Conservation (phyloP, 495 filamentous ascomycete genomes). For the Trichocladium antarcticum region DNA sequence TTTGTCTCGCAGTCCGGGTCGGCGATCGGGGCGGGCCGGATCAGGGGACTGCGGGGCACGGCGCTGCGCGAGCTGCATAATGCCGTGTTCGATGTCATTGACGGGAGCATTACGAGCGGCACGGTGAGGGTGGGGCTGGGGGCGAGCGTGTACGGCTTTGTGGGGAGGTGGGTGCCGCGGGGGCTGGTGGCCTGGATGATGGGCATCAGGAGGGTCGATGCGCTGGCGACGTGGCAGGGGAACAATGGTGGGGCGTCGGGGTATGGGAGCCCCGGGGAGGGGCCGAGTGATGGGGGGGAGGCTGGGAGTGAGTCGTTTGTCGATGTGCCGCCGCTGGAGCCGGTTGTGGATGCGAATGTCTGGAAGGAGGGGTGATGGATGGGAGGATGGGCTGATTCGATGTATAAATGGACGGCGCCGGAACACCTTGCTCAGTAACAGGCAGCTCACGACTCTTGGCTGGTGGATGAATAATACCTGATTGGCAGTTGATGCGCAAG, state of each 20-base stretch:
- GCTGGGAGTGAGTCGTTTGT: slow-evolving; percentile 18
- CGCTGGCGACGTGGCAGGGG: slow-evolving; percentile 35
- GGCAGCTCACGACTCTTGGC: slow-evolving; percentile 3
- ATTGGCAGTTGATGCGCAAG: background rate
- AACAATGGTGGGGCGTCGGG: slow-evolving; percentile 12
- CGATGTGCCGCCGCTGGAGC: slow-evolving; percentile 22
- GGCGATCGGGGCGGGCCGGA: slow-evolving; percentile 34
- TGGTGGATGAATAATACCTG: background rate
- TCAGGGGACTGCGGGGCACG: slow-evolving; percentile 47
- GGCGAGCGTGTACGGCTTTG: slow-evolving; percentile 67
- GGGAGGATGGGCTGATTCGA: background rate
- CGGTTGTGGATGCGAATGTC: slow-evolving; percentile 28
- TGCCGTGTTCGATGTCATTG: slow-evolving; percentile 76
- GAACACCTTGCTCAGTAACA: slow-evolving; percentile 3
- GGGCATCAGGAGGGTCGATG: slow-evolving; percentile 50
- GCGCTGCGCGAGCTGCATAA: slow-evolving; percentile 66
- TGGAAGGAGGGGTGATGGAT: slow-evolving; percentile 25
- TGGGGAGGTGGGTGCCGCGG: slow-evolving; percentile 73
- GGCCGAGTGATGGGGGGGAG: slow-evolving; percentile 7
- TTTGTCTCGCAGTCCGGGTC: slow-evolving; percentile 42
- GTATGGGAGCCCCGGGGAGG: slow-evolving; percentile 19
- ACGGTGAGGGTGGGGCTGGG: slow-evolving; percentile 71
- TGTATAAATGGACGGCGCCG: slow-evolving; percentile 2
- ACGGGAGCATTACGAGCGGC: slow-evolving; percentile 34
- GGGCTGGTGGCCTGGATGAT: slow-evolving; percentile 82